Evolutionary conservation across 192 early-diverging fungal genomes (phyloP).

Genomic region (Tieghemiomyces parasiticus): DNA sequence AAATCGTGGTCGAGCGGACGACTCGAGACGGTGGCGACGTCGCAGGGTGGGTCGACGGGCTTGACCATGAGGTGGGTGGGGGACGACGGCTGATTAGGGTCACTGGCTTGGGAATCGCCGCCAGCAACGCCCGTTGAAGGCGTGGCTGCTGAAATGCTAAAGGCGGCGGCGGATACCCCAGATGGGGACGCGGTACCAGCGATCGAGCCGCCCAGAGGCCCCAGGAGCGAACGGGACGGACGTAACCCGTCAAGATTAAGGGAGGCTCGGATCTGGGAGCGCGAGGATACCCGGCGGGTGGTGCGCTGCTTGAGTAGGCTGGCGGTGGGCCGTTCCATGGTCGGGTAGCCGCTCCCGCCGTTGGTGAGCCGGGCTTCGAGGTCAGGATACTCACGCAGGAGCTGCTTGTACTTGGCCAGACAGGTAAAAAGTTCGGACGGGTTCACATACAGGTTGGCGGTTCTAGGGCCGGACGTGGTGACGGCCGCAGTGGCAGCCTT

Average conservation of each 20-base stretch:
- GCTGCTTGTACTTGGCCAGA: background rate
- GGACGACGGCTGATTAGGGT: no score
- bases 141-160: no score
- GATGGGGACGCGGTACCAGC: no score
- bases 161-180: no score
- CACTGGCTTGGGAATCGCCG: background rate
- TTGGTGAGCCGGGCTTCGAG: background rate
- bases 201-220: background rate
- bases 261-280: constrained; percentile 9
- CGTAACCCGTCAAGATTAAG: constrained; percentile 1
- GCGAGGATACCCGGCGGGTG: constrained; percentile 2
- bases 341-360: background rate
- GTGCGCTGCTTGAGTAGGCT: background rate
- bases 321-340: background rate
- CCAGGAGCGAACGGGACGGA: background rate
- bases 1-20: background rate
- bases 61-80: no score
- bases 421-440: background rate
- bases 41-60: no score
- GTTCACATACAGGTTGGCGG: background rate
- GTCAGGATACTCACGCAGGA: constrained; percentile 5
- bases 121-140: background rate
- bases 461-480: background rate
- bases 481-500: background rate
- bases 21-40: background rate